Percentiles rank a stretch among this genome's conserved stretches.
Conservation (phyloP, 2,329 filamentous ascomycete genomes). For the Leptographium galeiforme region DNA sequence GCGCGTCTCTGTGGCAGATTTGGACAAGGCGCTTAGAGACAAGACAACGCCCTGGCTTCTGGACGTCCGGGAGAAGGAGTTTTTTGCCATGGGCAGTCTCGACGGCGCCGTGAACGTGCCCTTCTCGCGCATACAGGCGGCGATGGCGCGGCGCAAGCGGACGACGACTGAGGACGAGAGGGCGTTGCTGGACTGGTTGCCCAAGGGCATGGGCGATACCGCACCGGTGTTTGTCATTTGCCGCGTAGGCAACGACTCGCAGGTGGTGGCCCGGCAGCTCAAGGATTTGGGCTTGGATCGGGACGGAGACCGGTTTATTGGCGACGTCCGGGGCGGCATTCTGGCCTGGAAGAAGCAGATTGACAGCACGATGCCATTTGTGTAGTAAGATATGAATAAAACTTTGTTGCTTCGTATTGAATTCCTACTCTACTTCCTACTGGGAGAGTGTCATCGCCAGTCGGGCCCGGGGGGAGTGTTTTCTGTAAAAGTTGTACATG, state of each 20-base stretch:
- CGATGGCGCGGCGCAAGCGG: neutral
- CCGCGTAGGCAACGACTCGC: conserved; percentile 65
- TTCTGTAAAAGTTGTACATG: neutral
- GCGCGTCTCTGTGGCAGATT: conserved; percentile 52
- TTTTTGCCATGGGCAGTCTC: conserved; percentile 70
- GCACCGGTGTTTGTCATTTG: conserved; percentile 59
- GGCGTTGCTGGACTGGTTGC: conserved; percentile 25
- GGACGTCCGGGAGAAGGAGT: conserved; percentile 74
- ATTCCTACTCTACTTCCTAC: no score
- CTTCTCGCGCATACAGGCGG: conserved; percentile 34
- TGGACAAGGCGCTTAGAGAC: conserved; percentile 19
- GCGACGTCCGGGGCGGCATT: conserved; percentile 60
- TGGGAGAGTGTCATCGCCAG: no score
- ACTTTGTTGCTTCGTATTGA: no score
- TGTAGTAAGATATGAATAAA: conserved; percentile 17
- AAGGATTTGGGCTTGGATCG: conserved; percentile 44
- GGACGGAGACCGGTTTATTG: conserved; percentile 44
- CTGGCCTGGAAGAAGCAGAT: conserved; percentile 58
- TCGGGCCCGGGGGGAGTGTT: neutral
- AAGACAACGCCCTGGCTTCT: conserved; percentile 43
- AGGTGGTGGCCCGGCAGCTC: conserved; percentile 52
- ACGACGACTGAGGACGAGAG: neutral
- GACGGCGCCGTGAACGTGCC: conserved; percentile 64
- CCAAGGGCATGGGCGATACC: conserved; percentile 15
- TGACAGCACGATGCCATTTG: conserved; percentile 43